These are phyloP conservation scores for Aspergillus haitiensis DNA, from an alignment of 495 filamentous ascomycete genomes.

Conservation along the genomic window DNA sequence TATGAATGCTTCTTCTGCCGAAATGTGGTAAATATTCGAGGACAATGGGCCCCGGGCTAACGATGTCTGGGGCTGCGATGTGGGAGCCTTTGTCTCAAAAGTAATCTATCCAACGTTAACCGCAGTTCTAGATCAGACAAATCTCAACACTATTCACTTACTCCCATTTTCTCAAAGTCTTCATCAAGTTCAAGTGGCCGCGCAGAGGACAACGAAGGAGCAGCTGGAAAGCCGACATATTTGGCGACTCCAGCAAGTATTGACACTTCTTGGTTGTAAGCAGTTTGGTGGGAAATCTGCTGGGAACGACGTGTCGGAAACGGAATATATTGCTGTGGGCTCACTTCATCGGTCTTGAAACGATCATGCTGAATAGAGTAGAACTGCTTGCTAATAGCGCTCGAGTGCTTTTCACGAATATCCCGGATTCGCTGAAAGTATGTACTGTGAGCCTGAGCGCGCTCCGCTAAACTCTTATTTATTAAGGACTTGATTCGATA, in stretches of 20 bases:
- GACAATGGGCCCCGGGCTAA: conserved; percentile 37
- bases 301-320: conserved; percentile 70
- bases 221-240: conserved; percentile 92
- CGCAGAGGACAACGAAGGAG: conserved; percentile 74
- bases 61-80: conserved; percentile 26
- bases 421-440: conserved; percentile 82
- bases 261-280: conserved; percentile 92
- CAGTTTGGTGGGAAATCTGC: conserved; percentile 74
- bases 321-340: conserved; percentile 73
- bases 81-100: conserved; percentile 34
- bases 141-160: conserved; percentile 50
- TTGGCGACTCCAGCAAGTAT: conserved; percentile 88
- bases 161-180: conserved; percentile 86
- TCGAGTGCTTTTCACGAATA: conserved; percentile 74
- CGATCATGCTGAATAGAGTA: conserved; percentile 91
- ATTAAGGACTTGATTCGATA: conserved; percentile 71
- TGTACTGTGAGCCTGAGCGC: conserved; percentile 79
- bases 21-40: conserved; percentile 43
- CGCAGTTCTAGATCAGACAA: background rate
- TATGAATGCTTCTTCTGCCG: conserved; percentile 79
- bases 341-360: conserved; percentile 74
- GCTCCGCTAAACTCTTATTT: conserved; percentile 72
- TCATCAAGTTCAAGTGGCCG: conserved; percentile 74
- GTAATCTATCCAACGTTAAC: conserved; percentile 38
- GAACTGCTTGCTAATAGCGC: conserved; percentile 77